Conservation (phyloP, 2,329 filamentous ascomycete species). For the Catunica adiposa region DNA sequence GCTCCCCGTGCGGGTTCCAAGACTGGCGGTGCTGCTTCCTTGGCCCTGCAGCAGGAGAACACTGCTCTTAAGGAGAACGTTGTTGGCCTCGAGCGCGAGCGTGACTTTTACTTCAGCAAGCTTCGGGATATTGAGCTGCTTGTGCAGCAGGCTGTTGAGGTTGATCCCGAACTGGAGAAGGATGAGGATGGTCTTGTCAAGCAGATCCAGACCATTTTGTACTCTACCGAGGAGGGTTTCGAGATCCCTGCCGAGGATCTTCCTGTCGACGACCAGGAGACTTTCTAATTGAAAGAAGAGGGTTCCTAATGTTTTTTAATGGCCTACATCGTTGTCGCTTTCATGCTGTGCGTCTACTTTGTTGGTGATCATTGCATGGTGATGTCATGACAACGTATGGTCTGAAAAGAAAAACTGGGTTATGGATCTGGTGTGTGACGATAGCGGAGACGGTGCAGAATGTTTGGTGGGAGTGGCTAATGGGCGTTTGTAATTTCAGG, state of each 20-base stretch:
- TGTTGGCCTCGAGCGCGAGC: constrained; percentile 81
- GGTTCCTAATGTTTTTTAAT: background rate
- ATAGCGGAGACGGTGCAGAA: background rate
- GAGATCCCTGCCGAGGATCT: constrained; percentile 75
- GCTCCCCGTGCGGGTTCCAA: constrained; percentile 26
- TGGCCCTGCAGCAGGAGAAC: constrained; percentile 72
- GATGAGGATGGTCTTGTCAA: constrained; percentile 84
- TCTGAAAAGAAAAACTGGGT: background rate
- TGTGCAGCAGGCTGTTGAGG: constrained; percentile 82
- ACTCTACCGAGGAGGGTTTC: constrained; percentile 87
- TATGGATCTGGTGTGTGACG: background rate
- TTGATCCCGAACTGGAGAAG: constrained; percentile 84
- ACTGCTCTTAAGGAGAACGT: constrained; percentile 85
- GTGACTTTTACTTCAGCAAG: constrained; percentile 99
- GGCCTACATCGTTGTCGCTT: constrained; percentile 1
- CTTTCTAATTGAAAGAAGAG: constrained; percentile 35
- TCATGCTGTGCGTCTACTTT: background rate
- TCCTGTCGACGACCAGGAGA: constrained; percentile 60
- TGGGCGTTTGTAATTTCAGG: constrained; percentile 4
- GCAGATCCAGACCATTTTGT: constrained; percentile 90
- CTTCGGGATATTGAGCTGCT: constrained; percentile 90
- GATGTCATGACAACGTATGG: background rate
- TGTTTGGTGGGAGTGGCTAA: background rate
- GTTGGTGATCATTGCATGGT: background rate
- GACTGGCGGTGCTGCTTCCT: constrained; percentile 32